Conservation (phyloP, 306 rosid genomes). For the Sechiopsis laciniata region DNA sequence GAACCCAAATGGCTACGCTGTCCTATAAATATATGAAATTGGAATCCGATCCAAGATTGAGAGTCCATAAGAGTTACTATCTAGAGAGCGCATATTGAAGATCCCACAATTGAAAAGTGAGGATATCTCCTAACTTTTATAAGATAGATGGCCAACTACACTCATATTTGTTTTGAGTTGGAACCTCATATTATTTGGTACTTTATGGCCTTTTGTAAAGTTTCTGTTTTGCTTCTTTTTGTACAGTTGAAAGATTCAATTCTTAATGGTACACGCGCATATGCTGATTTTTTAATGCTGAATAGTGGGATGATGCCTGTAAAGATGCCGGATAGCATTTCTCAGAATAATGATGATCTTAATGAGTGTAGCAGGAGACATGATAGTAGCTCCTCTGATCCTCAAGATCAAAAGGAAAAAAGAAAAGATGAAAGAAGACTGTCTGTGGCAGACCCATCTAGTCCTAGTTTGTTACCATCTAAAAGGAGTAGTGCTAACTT, state of each 20-base stretch:
- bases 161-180: too few species aligned
- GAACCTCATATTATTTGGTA: too few species aligned
- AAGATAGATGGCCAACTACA: too few species aligned
- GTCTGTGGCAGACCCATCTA: constrained; percentile 19
- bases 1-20: too few species aligned
- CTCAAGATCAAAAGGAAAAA: constrained; percentile 27
- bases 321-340: constrained; percentile 23
- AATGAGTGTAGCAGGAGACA: constrained; percentile 25
- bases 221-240: constrained; percentile 6
- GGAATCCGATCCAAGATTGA: too few species aligned
- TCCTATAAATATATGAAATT: too few species aligned
- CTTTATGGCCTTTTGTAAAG: constrained; percentile 1
- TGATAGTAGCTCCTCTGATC: constrained; percentile 24
- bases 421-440: constrained; percentile 27
- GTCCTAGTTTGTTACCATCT: constrained; percentile 28
- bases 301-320: constrained; percentile 39
- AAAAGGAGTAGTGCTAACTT: constrained; percentile 30
- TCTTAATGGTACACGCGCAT: constrained; percentile 48
- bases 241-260: constrained; percentile 64
- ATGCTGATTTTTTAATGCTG: constrained; percentile 43
- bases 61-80: too few species aligned
- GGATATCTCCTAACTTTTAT: not conserved
- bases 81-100: too few species aligned
- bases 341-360: constrained; percentile 23
- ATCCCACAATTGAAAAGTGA: too few species aligned